phyloP scores from a whole-genome alignment of 2,329 filamentous ascomycete genomes.

The Neopestalotiopsis sp. region DNA sequence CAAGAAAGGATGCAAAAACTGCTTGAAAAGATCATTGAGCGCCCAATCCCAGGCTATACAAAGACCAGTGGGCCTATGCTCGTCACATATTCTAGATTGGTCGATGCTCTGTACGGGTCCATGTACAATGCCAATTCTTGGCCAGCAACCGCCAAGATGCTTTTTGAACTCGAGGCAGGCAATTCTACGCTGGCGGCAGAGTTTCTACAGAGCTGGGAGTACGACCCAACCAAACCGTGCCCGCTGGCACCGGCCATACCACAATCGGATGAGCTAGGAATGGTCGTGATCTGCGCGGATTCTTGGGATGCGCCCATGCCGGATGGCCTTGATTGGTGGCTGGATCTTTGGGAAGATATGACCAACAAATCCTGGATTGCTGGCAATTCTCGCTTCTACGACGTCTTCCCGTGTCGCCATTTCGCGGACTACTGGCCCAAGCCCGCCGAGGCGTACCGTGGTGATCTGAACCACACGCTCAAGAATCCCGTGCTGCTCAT shows the following conservation, averaged over 20 bases:
- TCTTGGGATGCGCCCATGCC: constrained; percentile 48
- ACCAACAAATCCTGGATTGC: constrained; percentile 49
- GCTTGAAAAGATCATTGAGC: constrained; percentile 41
- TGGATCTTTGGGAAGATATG: constrained; percentile 52
- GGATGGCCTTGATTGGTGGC: constrained; percentile 50
- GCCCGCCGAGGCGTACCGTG: constrained; percentile 52
- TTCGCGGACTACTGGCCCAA: constrained; percentile 50
- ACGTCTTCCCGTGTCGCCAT: constrained; percentile 51
- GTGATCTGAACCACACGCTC: constrained; percentile 48
- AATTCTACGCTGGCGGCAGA: constrained; percentile 47
- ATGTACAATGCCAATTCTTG: constrained; percentile 51
- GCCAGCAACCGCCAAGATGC: constrained; percentile 45
- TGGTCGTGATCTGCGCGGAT: constrained; percentile 52
- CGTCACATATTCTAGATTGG: constrained; percentile 50
- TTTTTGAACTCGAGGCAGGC: constrained; percentile 48
- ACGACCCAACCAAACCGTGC: constrained; percentile 42
- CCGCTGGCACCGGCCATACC: constrained; percentile 33
- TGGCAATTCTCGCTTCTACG: constrained; percentile 51
- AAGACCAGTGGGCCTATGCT: constrained; percentile 45
- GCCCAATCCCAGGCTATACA: constrained; percentile 45
- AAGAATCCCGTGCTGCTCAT: constrained; percentile 51
- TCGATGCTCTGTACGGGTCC: constrained; percentile 43
- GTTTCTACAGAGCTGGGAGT: constrained; percentile 49
- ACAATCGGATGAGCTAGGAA: constrained; percentile 43
- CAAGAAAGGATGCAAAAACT: constrained; percentile 44